Percentiles rank a stretch among this genome's conserved stretches.
phyloP scores from a whole-genome alignment of 2,329 filamentous ascomycete genomes.

The Juglanconis oblonga region DNA sequence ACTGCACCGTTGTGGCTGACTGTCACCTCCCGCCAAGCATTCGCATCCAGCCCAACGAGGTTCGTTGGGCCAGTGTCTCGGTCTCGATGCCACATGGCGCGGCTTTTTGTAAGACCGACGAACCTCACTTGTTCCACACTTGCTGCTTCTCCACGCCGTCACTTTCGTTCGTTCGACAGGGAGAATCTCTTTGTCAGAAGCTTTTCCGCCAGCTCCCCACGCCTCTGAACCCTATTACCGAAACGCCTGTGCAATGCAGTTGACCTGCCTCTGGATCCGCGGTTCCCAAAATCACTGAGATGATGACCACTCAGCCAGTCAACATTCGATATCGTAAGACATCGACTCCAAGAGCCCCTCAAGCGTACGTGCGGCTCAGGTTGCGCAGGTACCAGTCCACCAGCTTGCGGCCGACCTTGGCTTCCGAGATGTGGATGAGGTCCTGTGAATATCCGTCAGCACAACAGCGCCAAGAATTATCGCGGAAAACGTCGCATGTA shows the following conservation, averaged over 20 bases:
- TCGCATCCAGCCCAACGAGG: neutral
- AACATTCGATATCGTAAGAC: conserved; percentile 1
- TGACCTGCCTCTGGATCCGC: conserved; percentile 27
- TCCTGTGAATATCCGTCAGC: conserved; percentile 54
- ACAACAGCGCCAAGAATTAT: conserved; percentile 20
- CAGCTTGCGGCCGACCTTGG: conserved; percentile 94
- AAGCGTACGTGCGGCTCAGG: conserved; percentile 88
- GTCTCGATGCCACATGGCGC: conserved; percentile 5
- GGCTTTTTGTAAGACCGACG: neutral
- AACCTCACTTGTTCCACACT: too few species aligned
- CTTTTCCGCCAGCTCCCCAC: conserved; percentile 1
- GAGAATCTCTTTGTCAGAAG: neutral
- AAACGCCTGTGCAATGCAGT: conserved; percentile 39
- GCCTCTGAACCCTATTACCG: conserved; percentile 21
- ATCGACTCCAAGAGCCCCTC: conserved; percentile 20
- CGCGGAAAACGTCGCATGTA: conserved; percentile 7
- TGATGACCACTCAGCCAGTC: neutral
- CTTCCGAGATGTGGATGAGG: conserved; percentile 97
- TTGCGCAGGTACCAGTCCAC: conserved; percentile 99
- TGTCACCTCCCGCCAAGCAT: conserved; percentile 10
- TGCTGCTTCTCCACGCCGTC: neutral
- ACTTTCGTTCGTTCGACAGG: neutral
- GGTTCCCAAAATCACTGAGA: conserved; percentile 18
- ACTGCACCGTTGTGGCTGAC: neutral
- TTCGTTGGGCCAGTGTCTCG: neutral